Percentiles rank a stretch among this genome's conserved stretches.
Evolutionary conservation across 805 yeast genomes (phyloP).

Genomic region (Grigorovia transvaalensis): DNA sequence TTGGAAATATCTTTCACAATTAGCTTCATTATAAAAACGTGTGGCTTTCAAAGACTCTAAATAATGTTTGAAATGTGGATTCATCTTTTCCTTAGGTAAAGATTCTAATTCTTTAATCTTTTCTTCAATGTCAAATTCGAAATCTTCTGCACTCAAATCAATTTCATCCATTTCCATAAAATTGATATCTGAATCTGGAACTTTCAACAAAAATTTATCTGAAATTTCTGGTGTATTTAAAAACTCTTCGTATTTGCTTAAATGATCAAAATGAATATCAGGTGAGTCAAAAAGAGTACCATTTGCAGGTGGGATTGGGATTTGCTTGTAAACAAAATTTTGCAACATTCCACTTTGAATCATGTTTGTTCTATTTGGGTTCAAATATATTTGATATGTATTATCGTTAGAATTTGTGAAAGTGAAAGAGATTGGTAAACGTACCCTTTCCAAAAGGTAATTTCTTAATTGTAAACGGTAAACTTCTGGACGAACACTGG

Average conservation of each 20-base stretch:
- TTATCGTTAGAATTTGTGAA: conserved; percentile 12
- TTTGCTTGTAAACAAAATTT: conserved; percentile 2
- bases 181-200: conserved; percentile 7
- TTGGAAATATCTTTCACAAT: conserved; percentile 32
- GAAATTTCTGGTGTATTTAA: conserved; percentile 6
- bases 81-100: conserved; percentile 6
- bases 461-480: conserved; percentile 23
- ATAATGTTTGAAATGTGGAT: conserved; percentile 22
- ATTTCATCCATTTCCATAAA: conserved; percentile 10
- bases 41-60: conserved; percentile 29
- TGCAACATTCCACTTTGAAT: conserved; percentile 16
- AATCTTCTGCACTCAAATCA: conserved; percentile 15
- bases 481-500: conserved; percentile 23
- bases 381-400: conserved; percentile 11
- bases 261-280: conserved; percentile 17
- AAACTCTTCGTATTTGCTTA: conserved; percentile 10
- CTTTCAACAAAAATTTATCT: conserved; percentile 6
- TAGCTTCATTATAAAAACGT: conserved; percentile 18
- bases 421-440: conserved; percentile 21
- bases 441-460: conserved; percentile 9
- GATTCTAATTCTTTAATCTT: conserved; percentile 21
- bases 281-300: not conserved
- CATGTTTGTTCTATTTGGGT: conserved; percentile 11
- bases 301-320: not conserved
- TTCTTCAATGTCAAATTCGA: conserved; percentile 18